Percentiles rank a stretch among this genome's conserved stretches.
These are phyloP conservation scores for Diaporthe sp. DNA, from an alignment of 2,329 filamentous ascomycete genomes.

Conservation along the genomic window DNA sequence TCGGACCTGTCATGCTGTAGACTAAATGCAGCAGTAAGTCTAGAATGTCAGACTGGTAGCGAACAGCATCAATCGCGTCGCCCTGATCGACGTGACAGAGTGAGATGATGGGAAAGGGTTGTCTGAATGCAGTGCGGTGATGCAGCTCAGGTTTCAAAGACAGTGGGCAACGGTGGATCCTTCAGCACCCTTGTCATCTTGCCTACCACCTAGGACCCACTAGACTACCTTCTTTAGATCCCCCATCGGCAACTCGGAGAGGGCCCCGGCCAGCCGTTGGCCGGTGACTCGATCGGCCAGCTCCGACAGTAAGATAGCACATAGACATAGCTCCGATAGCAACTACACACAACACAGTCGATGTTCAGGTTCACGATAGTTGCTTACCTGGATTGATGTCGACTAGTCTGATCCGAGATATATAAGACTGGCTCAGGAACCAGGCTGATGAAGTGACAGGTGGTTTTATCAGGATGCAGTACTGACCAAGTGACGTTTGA, in stretches of 20 bases:
- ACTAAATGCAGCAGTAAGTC: neutral
- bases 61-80: neutral
- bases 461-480: conserved; percentile 5
- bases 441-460: neutral
- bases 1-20: neutral
- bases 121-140: conserved; percentile 27
- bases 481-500: neutral
- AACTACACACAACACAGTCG: neutral
- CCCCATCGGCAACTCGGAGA: neutral
- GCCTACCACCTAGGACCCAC: neutral
- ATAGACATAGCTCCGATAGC: neutral
- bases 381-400: neutral
- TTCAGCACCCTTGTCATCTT: neutral
- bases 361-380: neutral
- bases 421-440: neutral
- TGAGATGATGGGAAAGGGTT: conserved; percentile 28
- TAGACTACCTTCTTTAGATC: neutral
- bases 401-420: neutral
- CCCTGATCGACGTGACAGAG: conserved; percentile 23
- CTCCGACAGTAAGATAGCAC: conserved; percentile 16
- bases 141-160: conserved; percentile 37
- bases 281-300: conserved; percentile 28
- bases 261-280: conserved; percentile 10
- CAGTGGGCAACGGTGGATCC: neutral
- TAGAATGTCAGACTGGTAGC: neutral